phyloP scores from a whole-genome alignment of 768 basidiomycete genomes.

The Rhodotorula graminis region DNA sequence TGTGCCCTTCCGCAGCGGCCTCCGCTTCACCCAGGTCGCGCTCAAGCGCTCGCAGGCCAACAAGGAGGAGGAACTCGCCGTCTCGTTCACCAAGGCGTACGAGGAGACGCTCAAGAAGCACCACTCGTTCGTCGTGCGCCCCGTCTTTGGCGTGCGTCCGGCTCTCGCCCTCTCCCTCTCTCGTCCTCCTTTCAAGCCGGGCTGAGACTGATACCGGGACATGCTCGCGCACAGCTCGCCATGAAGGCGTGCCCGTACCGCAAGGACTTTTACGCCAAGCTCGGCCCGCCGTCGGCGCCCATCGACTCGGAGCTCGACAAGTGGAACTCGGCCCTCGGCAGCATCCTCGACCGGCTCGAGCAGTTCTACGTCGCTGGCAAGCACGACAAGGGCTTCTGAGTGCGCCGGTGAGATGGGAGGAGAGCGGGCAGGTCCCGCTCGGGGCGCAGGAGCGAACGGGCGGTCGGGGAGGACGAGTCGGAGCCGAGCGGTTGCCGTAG shows the following conservation, averaged over 20 bases:
- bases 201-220: conserved; percentile 57
- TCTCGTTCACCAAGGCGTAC: conserved; percentile 75
- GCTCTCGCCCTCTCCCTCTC: conserved; percentile 51
- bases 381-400: conserved; percentile 52
- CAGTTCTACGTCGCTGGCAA: conserved; percentile 52
- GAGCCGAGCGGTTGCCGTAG: neutral
- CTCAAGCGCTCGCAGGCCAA: conserved; percentile 68
- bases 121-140: conserved; percentile 69
- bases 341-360: conserved; percentile 54
- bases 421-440: neutral
- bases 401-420: neutral
- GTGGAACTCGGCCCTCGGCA: conserved; percentile 57
- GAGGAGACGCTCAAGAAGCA: conserved; percentile 72
- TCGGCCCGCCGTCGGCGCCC: conserved; percentile 53
- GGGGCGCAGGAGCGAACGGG: neutral
- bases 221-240: conserved; percentile 54
- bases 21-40: conserved; percentile 80
- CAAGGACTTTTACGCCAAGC: conserved; percentile 57
- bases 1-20: conserved; percentile 56
- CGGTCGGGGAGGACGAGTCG: neutral
- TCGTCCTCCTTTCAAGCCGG: conserved; percentile 64
- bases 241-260: conserved; percentile 66
- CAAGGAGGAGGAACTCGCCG: conserved; percentile 61
- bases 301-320: conserved; percentile 54
- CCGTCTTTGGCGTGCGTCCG: conserved; percentile 54